phyloP scores from a whole-genome alignment of 345 rosid species.

The Kernera saxatilis region DNA sequence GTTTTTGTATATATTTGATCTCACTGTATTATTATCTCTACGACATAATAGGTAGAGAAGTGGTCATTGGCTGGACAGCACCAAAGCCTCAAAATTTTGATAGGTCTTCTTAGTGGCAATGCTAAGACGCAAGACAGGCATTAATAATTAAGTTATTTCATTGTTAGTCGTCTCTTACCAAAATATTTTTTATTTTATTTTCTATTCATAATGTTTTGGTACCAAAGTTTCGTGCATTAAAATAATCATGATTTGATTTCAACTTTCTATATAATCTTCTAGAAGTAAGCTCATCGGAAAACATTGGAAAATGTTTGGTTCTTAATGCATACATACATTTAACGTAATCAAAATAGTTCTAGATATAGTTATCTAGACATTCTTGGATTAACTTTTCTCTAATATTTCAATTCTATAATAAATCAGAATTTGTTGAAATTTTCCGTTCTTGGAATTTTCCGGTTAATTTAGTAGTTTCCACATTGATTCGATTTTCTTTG shows the following conservation, averaged over 20 bases:
- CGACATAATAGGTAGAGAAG: constrained; percentile 21
- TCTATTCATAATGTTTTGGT: constrained; percentile 10
- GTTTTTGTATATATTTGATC: background rate
- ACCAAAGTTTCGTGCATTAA: constrained; percentile 10
- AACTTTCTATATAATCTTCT: too few relatives aligned
- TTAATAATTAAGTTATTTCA: constrained; percentile 15
- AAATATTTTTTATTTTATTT: background rate
- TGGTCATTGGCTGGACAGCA: constrained; percentile 36
- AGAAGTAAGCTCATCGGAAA: constrained; percentile 7
- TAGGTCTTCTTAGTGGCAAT: constrained; percentile 25
- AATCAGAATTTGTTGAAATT: too few relatives aligned
- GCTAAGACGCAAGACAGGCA: constrained; percentile 18
- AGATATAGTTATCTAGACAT: too few relatives aligned
- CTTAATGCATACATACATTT: background rate
- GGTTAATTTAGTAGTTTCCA: too few relatives aligned
- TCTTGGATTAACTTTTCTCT: too few relatives aligned
- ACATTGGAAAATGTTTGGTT: background rate
- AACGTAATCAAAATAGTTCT: too few relatives aligned
- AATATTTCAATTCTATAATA: too few relatives aligned
- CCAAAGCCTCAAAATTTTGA: constrained; percentile 17
- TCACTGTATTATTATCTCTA: background rate
- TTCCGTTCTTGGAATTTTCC: too few relatives aligned
- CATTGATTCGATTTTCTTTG: too few relatives aligned
- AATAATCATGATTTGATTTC: constrained; percentile 4
- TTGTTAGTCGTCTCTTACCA: constrained; percentile 9